Conservation (phyloP, 495 filamentous ascomycete species). For the Neohortaea acidophila region DNA sequence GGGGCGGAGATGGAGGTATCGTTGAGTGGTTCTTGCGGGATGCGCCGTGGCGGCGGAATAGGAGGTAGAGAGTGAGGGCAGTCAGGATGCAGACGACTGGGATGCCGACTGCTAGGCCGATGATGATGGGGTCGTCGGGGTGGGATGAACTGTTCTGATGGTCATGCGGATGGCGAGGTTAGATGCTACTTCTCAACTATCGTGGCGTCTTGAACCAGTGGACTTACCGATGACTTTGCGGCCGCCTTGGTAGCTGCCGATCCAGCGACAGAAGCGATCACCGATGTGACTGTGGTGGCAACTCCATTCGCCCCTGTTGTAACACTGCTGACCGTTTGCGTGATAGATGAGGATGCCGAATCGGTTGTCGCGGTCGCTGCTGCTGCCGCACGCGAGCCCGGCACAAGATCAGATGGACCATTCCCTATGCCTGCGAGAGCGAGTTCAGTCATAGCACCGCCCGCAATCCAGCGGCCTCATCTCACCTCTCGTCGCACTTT, state of each 20-base stretch:
- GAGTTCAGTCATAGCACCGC: too few species aligned
- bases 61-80: conserved; percentile 5
- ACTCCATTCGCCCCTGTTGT: not conserved
- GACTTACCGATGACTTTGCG: not conserved
- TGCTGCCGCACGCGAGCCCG: too few species aligned
- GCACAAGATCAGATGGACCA: too few species aligned
- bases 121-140: not conserved
- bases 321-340: not conserved
- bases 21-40: not conserved
- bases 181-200: not conserved
- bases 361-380: too few species aligned
- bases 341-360: not conserved
- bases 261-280: not conserved
- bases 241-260: too few species aligned
- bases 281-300: not conserved
- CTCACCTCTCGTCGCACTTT: too few species aligned
- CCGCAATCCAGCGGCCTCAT: too few species aligned
- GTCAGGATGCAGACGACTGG: conserved; percentile 5
- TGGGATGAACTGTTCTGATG: too few species aligned
- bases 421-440: too few species aligned
- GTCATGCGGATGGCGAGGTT: too few species aligned
- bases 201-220: not conserved
- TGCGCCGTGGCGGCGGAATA: conserved; percentile 2
- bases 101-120: conserved; percentile 17
- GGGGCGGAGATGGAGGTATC: not conserved